phyloP scores from a whole-genome alignment of 495 filamentous ascomycete species.

The Thermothielavioides terrestris region DNA sequence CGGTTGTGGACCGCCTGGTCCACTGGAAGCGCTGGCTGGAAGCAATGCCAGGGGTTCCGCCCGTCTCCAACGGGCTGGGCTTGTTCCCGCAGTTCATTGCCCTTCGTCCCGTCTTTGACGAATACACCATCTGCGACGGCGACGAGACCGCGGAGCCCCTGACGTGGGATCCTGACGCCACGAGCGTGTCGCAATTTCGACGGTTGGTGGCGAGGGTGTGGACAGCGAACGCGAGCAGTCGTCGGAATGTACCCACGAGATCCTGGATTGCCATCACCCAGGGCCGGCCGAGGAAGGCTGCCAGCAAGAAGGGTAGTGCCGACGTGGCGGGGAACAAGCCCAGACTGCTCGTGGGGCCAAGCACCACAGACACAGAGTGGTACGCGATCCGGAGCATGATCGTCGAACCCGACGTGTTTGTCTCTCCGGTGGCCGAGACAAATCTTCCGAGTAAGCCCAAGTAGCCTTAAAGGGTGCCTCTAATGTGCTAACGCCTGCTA shows the following conservation, averaged over 20 bases:
- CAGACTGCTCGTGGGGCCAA: constrained; percentile 8
- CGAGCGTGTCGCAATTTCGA: background rate
- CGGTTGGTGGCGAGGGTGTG: background rate
- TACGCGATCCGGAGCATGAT: constrained; percentile 7
- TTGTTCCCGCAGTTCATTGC: constrained; percentile 14
- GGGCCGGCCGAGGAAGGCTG: background rate
- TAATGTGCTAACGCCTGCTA: background rate
- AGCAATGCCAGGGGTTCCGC: background rate
- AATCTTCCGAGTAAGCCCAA: constrained; percentile 1
- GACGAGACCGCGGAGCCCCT: background rate
- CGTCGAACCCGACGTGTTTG: constrained; percentile 8
- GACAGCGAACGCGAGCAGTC: background rate
- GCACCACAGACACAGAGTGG: constrained; percentile 16
- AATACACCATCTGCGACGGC: constrained; percentile 4
- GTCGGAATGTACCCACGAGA: background rate
- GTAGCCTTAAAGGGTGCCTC: background rate
- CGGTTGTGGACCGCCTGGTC: background rate
- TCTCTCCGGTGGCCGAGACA: background rate
- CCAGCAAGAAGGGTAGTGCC: background rate
- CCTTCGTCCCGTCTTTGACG: constrained; percentile 15
- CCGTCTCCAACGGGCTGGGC: background rate
- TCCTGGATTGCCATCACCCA: constrained; percentile 3
- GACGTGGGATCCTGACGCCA: background rate
- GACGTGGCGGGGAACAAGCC: constrained; percentile 1
- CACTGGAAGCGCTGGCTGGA: background rate